Evolutionary conservation across 2,329 filamentous ascomycete genomes (phyloP).

Genomic region (Aureobasidium sp.): DNA sequence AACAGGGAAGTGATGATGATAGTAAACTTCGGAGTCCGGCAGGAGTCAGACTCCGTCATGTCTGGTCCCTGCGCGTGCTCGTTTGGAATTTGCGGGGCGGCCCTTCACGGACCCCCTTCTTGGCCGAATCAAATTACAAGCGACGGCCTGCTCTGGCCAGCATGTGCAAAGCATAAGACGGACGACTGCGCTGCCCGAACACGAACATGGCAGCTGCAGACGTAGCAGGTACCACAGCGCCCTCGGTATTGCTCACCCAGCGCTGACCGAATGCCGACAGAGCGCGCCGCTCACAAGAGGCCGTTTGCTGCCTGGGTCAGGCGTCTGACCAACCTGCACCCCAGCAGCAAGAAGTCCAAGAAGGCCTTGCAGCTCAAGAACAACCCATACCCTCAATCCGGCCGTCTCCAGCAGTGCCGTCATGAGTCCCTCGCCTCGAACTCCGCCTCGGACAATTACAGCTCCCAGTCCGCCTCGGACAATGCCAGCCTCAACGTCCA

Average conservation of each 20-base stretch:
- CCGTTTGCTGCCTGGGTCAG: conserved; percentile 93
- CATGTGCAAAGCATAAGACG: background rate
- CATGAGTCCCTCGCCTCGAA: conserved; percentile 32
- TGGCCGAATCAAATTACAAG: background rate
- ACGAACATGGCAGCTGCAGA: background rate
- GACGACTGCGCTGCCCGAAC: background rate
- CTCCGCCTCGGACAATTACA: background rate
- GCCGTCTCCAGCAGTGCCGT: conserved; percentile 44
- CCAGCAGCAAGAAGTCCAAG: conserved; percentile 34
- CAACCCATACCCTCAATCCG: conserved; percentile 86
- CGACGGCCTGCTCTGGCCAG: background rate
- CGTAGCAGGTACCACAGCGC: background rate
- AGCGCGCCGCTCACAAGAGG: conserved; percentile 65
- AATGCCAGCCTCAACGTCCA: conserved; percentile 5
- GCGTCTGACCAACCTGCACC: conserved; percentile 70
- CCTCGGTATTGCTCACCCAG: background rate
- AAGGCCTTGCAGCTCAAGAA: conserved; percentile 40
- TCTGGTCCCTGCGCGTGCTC: background rate
- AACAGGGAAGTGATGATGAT: background rate
- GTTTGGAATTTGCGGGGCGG: background rate
- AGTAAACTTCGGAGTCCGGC: background rate
- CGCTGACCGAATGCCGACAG: conserved; percentile 36
- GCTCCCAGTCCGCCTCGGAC: background rate
- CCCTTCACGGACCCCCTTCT: background rate
- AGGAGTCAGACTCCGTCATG: background rate